Evolutionary conservation across 1,139 yeast genomes (phyloP).

Genomic region (Suhomyces coccinellae): DNA sequence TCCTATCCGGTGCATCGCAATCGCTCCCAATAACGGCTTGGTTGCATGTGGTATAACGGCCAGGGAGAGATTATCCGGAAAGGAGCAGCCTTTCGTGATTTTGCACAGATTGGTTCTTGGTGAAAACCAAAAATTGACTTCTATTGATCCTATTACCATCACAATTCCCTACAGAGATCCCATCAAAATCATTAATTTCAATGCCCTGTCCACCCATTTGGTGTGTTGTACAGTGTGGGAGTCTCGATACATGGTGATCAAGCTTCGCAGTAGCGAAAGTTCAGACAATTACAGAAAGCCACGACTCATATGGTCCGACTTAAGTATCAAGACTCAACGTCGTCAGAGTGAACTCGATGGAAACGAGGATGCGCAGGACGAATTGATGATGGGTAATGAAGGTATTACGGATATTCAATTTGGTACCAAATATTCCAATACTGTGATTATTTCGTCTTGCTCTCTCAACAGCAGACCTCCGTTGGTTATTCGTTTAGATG

Average conservation of each 20-base stretch:
- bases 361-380: slow-evolving; percentile 22
- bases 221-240: slow-evolving; percentile 86
- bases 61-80: slow-evolving; percentile 63
- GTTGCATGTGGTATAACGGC: slow-evolving; percentile 86
- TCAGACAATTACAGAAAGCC: slow-evolving; percentile 53
- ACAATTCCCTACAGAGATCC: slow-evolving; percentile 88
- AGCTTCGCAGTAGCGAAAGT: slow-evolving; percentile 46
- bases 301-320: slow-evolving; percentile 53
- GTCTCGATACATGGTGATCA: slow-evolving; percentile 73
- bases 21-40: slow-evolving; percentile 62
- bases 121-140: slow-evolving; percentile 20
- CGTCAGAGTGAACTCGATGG: slow-evolving; percentile 15
- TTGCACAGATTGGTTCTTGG: slow-evolving; percentile 51
- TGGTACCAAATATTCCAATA: slow-evolving; percentile 37
- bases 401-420: slow-evolving; percentile 86
- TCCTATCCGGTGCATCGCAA: slow-evolving; percentile 76
- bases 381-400: slow-evolving; percentile 64
- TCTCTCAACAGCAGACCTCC: slow-evolving; percentile 42
- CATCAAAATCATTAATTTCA: slow-evolving; percentile 68
- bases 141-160: slow-evolving; percentile 63
- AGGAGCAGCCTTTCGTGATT: slow-evolving; percentile 79
- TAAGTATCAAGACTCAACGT: slow-evolving; percentile 19
- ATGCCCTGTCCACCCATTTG: slow-evolving; percentile 66
- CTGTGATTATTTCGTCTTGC: slow-evolving; percentile 39
- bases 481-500: slow-evolving; percentile 37